phyloP scores from a whole-genome alignment of 768 basidiomycete genomes.

The Pseudohyphozyma bogoriensis region DNA sequence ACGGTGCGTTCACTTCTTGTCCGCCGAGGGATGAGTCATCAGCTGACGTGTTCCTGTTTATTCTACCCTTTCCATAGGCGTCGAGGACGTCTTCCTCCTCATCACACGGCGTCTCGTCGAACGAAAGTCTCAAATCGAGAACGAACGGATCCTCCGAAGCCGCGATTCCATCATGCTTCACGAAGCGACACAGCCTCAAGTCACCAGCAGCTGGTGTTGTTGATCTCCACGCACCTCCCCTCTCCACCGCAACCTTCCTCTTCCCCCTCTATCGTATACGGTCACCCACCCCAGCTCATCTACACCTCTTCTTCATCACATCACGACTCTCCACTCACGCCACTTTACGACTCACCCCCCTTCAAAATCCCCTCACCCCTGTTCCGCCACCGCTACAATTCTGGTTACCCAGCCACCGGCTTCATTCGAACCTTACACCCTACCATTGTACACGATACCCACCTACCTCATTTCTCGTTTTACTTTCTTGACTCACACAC shows the following conservation, averaged over 20 bases:
- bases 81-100: constrained; percentile 65
- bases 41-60: constrained; percentile 20
- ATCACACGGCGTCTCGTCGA: constrained; percentile 70
- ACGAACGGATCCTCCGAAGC: constrained; percentile 65
- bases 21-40: not conserved
- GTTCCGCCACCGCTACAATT: too few relatives aligned
- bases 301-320: too few relatives aligned
- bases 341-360: too few relatives aligned
- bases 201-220: not conserved
- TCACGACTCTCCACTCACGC: too few relatives aligned
- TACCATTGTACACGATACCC: too few relatives aligned
- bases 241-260: not conserved
- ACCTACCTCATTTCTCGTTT: too few relatives aligned
- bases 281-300: too few relatives aligned
- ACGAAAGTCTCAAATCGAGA: constrained; percentile 66
- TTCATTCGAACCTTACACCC: too few relatives aligned
- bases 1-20: constrained; percentile 48
- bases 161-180: constrained; percentile 70
- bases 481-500: too few relatives aligned
- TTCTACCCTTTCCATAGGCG: constrained; percentile 54
- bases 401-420: too few relatives aligned
- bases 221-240: not conserved
- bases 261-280: too few relatives aligned
- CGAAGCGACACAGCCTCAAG: not conserved
- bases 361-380: too few relatives aligned